phyloP scores from a whole-genome alignment of 2,329 filamentous ascomycete genomes.

The Nemania sp. region DNA sequence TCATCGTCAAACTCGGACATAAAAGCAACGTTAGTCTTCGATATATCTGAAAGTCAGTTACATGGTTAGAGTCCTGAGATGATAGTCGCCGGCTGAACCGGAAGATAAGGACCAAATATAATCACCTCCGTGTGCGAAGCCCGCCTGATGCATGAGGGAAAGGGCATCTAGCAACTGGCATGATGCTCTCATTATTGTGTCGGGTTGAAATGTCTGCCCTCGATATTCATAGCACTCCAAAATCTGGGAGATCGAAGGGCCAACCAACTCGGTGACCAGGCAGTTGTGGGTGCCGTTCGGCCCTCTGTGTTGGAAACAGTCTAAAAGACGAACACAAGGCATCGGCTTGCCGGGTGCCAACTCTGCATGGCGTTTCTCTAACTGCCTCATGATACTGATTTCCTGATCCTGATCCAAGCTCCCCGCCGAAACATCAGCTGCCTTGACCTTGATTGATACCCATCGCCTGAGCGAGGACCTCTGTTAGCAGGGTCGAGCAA shows the following conservation, averaged over 20 bases:
- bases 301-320: neutral
- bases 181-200: neutral
- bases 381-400: neutral
- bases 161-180: neutral
- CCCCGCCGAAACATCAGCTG: neutral
- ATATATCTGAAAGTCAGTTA: neutral
- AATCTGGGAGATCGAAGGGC: neutral
- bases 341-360: neutral
- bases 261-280: neutral
- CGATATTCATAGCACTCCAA: neutral
- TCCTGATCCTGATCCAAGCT: neutral
- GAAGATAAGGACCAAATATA: no score
- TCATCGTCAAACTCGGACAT: neutral
- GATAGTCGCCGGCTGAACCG: no score
- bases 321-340: neutral
- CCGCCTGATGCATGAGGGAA: neutral
- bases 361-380: neutral
- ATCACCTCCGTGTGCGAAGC: constrained; percentile 2
- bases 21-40: neutral
- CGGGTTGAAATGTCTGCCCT: neutral
- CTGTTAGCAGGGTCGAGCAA: neutral
- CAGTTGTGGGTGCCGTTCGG: constrained; percentile 3
- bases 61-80: neutral
- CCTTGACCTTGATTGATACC: constrained; percentile 1
- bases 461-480: neutral